These are phyloP conservation scores for Tulasnella sp. DNA, from an alignment of 768 basidiomycete genomes.

Conservation along the genomic window DNA sequence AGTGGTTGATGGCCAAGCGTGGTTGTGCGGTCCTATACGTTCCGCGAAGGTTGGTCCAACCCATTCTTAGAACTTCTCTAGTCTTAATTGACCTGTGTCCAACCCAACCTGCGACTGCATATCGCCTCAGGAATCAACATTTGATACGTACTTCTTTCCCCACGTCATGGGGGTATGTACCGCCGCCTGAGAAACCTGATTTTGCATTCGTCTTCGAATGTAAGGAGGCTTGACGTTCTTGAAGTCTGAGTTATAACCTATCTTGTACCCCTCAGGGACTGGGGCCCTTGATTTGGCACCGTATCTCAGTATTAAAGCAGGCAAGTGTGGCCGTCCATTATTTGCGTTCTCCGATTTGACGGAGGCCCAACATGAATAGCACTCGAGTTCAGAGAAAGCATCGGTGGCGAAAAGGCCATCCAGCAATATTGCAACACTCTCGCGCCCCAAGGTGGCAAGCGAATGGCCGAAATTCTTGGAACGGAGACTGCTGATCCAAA, in stretches of 20 bases:
- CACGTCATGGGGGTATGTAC: slow-evolving; percentile 42
- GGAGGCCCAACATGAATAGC: slow-evolving; percentile 32
- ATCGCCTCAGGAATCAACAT: slow-evolving; percentile 54
- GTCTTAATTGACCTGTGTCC: too few species aligned
- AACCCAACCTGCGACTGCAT: too few species aligned
- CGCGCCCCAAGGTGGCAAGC: slow-evolving; percentile 54
- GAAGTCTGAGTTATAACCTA: background rate
- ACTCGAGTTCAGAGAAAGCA: slow-evolving; percentile 55
- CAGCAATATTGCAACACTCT: slow-evolving; percentile 58
- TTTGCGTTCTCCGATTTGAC: too few species aligned
- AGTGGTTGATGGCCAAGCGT: slow-evolving; percentile 71
- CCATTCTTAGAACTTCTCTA: too few species aligned
- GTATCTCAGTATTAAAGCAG: slow-evolving; percentile 43
- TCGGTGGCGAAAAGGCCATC: slow-evolving; percentile 70
- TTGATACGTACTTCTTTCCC: slow-evolving; percentile 50
- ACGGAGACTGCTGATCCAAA: slow-evolving; percentile 53
- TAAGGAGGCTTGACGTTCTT: background rate
- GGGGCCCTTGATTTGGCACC: slow-evolving; percentile 50
- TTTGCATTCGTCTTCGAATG: slow-evolving; percentile 18
- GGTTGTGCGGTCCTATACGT: slow-evolving; percentile 64
- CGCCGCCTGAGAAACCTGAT: slow-evolving; percentile 31
- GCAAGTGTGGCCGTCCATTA: slow-evolving; percentile 26
- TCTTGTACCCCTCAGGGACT: slow-evolving; percentile 38
- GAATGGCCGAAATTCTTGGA: slow-evolving; percentile 47
- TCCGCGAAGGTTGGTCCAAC: slow-evolving; percentile 36